These are phyloP conservation scores for Kockiozyma suomiensis DNA, from an alignment of 805 yeast species.

Conservation along the genomic window DNA sequence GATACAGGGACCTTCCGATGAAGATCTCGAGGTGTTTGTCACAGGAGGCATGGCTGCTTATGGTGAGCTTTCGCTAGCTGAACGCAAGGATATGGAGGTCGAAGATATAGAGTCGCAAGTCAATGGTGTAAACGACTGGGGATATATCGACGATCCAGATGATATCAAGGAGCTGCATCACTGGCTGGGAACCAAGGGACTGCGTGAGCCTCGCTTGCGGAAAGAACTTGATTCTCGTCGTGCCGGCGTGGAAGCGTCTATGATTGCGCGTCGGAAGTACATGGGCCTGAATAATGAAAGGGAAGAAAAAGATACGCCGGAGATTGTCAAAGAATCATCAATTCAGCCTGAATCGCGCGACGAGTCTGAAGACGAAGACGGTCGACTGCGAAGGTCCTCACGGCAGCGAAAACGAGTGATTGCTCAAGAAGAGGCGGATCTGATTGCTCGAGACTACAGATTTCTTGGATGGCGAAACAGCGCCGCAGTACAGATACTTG, in stretches of 20 bases:
- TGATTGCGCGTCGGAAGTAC: constrained; percentile 61
- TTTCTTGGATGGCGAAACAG: constrained; percentile 26
- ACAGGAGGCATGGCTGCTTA: constrained; percentile 35
- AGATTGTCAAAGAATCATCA: neutral
- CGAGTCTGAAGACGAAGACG: constrained; percentile 21
- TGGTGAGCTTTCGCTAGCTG: constrained; percentile 26
- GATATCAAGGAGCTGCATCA: constrained; percentile 57
- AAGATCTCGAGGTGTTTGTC: constrained; percentile 47
- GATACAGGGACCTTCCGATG: constrained; percentile 84
- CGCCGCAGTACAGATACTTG: constrained; percentile 19
- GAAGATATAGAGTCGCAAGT: constrained; percentile 11
- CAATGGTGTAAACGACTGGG: constrained; percentile 58
- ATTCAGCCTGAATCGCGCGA: constrained; percentile 6
- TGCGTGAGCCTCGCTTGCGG: constrained; percentile 64
- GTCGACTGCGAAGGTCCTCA: constrained; percentile 19
- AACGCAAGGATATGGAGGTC: constrained; percentile 23
- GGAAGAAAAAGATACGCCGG: neutral
- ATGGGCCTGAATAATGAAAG: constrained; percentile 41
- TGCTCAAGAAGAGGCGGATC: constrained; percentile 7
- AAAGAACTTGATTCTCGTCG: constrained; percentile 61
- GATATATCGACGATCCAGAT: constrained; percentile 62
- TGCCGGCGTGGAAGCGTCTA: constrained; percentile 57
- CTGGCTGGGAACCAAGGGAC: constrained; percentile 80
- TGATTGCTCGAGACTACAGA: constrained; percentile 5
- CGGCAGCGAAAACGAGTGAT: constrained; percentile 20